These are phyloP conservation scores for Phoma herbarum DNA, from an alignment of 2,329 filamentous ascomycete genomes.

Conservation along the genomic window DNA sequence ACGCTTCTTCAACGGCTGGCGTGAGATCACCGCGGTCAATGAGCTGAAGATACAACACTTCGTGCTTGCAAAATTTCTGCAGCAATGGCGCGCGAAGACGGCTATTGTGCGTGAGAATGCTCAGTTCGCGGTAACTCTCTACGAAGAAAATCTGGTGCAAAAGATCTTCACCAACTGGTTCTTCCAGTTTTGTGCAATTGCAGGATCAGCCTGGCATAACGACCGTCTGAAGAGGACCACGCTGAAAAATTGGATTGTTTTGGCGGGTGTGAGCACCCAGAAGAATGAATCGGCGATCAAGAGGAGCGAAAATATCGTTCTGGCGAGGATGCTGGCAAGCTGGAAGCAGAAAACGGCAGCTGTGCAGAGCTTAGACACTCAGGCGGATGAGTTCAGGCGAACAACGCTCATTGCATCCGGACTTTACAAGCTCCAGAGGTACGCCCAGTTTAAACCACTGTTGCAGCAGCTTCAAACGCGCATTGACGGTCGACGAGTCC, in stretches of 20 bases:
- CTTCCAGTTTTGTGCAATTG: constrained; percentile 47
- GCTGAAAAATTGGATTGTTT: constrained; percentile 42
- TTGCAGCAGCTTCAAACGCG: constrained; percentile 56
- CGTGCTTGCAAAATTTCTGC: constrained; percentile 63
- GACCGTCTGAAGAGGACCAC: constrained; percentile 36
- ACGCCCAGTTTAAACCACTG: constrained; percentile 54
- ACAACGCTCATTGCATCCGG: constrained; percentile 32
- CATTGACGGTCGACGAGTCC: constrained; percentile 57
- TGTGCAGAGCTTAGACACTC: constrained; percentile 43
- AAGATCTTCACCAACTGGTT: constrained; percentile 50
- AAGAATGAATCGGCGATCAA: constrained; percentile 35
- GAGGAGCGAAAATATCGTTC: constrained; percentile 32
- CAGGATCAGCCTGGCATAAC: constrained; percentile 47
- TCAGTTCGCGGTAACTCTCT: constrained; percentile 39
- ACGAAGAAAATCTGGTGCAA: constrained; percentile 46
- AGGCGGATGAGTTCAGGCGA: constrained; percentile 48
- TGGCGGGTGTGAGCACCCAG: constrained; percentile 37
- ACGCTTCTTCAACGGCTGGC: constrained; percentile 75
- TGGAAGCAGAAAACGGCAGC: constrained; percentile 33
- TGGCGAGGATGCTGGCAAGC: constrained; percentile 36
- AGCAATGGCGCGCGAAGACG: constrained; percentile 60
- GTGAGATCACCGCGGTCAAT: constrained; percentile 69
- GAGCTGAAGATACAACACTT: constrained; percentile 63
- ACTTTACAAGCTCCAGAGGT: constrained; percentile 44
- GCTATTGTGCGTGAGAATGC: constrained; percentile 49